Base-by-base conservation (phyloP, 164 flowering plant genomes). In the Buxus sempervirens region DNA sequence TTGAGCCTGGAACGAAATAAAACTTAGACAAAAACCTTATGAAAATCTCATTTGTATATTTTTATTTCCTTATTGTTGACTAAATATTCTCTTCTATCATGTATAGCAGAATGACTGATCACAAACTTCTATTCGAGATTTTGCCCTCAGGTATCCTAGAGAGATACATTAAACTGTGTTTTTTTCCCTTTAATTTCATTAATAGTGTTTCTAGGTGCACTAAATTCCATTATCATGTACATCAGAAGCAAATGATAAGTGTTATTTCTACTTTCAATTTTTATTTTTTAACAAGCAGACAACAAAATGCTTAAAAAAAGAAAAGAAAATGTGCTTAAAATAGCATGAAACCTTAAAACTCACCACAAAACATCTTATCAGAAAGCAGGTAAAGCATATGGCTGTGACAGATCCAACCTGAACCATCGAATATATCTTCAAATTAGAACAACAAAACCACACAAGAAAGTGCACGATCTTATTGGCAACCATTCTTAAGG, bases 361-460 rank as follows among this genome's bases (percentile, higher is more conserved):
- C 78, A 91, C 98, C 91, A 91, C 89, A 74, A 88, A 73, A 81
- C 93, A 91, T 76, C 97, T 85, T 38, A 93, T 77, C 16, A 93
- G 86, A 76, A 93, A 93, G 83, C 98, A 93, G 53, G 89, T 82
- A 82, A 88, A 91, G 72, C 98, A 93, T 73, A 91, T 85, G 60
- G 88, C 96, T 36, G 98, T 91, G 49, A 93, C 97, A 68, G 88
- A 93, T 77, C 97, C 98, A 79, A 93, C 98, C 98, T 93, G 87
- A 72, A 77, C 63, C 25, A 72, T 32, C 36, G 16, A n/a, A 18
- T 25, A 65, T 28, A 45, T 9, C 54, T 32, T 32, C 3, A 7
- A 32, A 32, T 25, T n/a, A 32, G 14, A 59, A 25, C 4, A 25
- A 57, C 41, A 48, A 67, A 67, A 45, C 20, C 18, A 19, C 15